phyloP scores from a whole-genome alignment of 495 filamentous ascomycete species.

The Penicillium flavigenum region DNA sequence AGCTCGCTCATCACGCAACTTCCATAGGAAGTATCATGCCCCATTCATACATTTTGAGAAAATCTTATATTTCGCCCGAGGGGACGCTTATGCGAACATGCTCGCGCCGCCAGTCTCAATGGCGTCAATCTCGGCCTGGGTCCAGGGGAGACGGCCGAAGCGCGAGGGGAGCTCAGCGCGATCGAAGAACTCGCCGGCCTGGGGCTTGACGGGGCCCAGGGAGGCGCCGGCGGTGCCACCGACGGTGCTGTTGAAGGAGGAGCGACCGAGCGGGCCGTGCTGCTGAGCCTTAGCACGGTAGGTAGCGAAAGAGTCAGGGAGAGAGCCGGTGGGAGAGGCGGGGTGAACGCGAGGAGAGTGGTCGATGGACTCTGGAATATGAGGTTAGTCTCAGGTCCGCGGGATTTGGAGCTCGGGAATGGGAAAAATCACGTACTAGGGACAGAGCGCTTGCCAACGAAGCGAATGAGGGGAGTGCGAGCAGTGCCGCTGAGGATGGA shows the following conservation, averaged over 20 bases:
- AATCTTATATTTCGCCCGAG: constrained; percentile 10
- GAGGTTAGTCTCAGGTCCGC: constrained; percentile 16
- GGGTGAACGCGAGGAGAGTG: constrained; percentile 65
- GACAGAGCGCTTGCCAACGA: constrained; percentile 81
- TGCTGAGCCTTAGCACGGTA: constrained; percentile 93
- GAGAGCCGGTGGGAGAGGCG: constrained; percentile 58
- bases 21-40: constrained; percentile 26
- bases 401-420: constrained; percentile 1
- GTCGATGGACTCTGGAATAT: constrained; percentile 61
- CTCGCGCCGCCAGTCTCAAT: constrained; percentile 90
- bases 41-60: constrained; percentile 22
- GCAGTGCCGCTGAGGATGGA: constrained; percentile 64
- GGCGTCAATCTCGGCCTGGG: constrained; percentile 85
- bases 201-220: constrained; percentile 68
- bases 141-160: constrained; percentile 73
- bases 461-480: constrained; percentile 82
- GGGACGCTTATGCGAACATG: constrained; percentile 48
- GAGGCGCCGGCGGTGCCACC: constrained; percentile 64
- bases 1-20: constrained; percentile 17
- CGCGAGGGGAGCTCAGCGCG: constrained; percentile 79
- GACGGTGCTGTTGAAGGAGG: constrained; percentile 52
- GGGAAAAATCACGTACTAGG: constrained; percentile 62
- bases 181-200: constrained; percentile 80
- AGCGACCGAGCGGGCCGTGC: constrained; percentile 74
- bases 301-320: constrained; percentile 77